Evolutionary conservation across 169 alveolate species (phyloP).

Genomic region (Eimeria maxima): DNA sequence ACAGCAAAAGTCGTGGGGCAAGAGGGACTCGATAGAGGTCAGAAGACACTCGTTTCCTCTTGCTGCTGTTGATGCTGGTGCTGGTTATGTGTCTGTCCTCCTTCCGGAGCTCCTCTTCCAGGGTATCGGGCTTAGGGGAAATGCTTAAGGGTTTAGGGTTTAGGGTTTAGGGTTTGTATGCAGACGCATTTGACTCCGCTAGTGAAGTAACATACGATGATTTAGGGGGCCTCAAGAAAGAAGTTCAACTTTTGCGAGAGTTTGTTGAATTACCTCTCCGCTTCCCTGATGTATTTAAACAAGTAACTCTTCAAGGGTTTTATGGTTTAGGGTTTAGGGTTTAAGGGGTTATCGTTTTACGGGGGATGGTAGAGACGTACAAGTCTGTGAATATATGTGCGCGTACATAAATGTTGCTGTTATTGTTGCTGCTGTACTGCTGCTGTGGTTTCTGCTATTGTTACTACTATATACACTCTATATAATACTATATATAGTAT

Average conservation of each 20-base stretch:
- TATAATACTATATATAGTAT: neutral
- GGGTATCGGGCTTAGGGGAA: slow-evolving; percentile 10
- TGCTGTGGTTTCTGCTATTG: neutral
- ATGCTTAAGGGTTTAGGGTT: neutral
- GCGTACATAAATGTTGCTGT: neutral
- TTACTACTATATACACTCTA: neutral
- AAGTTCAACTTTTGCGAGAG: slow-evolving; percentile 97
- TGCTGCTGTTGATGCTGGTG: neutral
- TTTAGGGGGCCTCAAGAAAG: slow-evolving; percentile 97
- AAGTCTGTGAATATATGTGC: neutral
- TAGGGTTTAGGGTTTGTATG: neutral
- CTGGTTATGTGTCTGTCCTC: neutral
- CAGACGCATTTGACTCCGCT: slow-evolving; percentile 93
- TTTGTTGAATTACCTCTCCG: slow-evolving; percentile 98
- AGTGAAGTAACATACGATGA: slow-evolving; percentile 98
- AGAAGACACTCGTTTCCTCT: no score
- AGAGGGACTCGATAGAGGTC: slow-evolving; percentile 68
- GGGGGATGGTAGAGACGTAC: neutral
- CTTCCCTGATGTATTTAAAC: slow-evolving; percentile 96
- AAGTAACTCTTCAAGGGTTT: neutral
- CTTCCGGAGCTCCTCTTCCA: neutral
- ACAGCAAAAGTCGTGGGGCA: slow-evolving; percentile 88
- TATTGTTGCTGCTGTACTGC: neutral
- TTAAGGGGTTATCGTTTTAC: neutral
- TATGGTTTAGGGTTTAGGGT: neutral